These are phyloP conservation scores for Arthrobotrys entomopaga DNA, from an alignment of 2,329 filamentous ascomycete genomes.

Conservation along the genomic window DNA sequence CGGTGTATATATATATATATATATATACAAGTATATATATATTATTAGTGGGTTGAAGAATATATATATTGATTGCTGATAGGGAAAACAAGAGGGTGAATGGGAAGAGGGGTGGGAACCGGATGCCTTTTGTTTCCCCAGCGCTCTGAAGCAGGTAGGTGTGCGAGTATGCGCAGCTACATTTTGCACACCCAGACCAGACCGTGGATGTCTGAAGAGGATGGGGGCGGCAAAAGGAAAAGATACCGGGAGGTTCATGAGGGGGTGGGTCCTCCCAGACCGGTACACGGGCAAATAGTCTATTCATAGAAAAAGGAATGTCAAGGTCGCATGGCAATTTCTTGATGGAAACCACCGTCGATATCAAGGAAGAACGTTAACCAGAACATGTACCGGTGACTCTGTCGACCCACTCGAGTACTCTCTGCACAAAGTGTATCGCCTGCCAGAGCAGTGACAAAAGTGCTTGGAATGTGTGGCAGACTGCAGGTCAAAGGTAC, in stretches of 20 bases:
- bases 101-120: conserved; percentile 54
- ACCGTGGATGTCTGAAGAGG: conserved; percentile 3
- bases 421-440: conserved; percentile 35
- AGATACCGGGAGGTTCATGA: conserved; percentile 46
- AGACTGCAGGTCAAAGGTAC: conserved; percentile 16
- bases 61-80: conserved; percentile 54
- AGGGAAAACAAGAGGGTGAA: conserved; percentile 36
- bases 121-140: conserved; percentile 53
- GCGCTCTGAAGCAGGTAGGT: conserved; percentile 32
- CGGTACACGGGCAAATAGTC: conserved; percentile 54
- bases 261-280: conserved; percentile 39
- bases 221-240: conserved; percentile 54
- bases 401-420: conserved; percentile 33
- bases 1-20: conserved; percentile 40
- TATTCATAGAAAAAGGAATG: conserved; percentile 56
- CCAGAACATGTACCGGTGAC: conserved; percentile 42
- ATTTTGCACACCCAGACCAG: conserved; percentile 8
- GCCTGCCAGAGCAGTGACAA: conserved; percentile 32
- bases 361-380: conserved; percentile 35
- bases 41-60: conserved; percentile 1
- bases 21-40: conserved; percentile 48
- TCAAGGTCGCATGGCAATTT: conserved; percentile 54
- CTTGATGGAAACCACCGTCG: conserved; percentile 22
- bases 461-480: conserved; percentile 41
- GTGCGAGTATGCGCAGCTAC: conserved; percentile 50